phyloP scores from a whole-genome alignment of 495 filamentous ascomycete species.

The Staphylotrichum tortipilum region DNA sequence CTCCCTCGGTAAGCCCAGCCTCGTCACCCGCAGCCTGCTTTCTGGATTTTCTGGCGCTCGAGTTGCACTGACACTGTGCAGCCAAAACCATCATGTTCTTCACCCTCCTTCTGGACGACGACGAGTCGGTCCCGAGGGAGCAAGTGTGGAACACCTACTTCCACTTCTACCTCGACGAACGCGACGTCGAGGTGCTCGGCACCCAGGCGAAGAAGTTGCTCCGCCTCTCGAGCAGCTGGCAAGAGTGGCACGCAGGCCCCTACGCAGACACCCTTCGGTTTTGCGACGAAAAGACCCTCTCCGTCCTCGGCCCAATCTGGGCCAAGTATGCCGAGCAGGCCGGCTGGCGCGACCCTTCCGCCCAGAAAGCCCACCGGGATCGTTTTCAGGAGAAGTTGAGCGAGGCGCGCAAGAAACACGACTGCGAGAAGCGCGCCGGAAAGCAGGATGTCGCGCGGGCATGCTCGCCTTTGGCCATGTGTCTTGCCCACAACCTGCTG shows the following conservation, averaged over 20 bases:
- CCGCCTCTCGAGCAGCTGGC: conserved; percentile 22
- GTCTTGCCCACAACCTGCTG: conserved; percentile 15
- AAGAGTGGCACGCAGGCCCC: conserved; percentile 26
- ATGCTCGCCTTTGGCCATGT: conserved; percentile 2
- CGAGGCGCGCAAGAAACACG: background rate
- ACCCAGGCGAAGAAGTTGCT: conserved; percentile 35
- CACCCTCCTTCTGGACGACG: conserved; percentile 36
- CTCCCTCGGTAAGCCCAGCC: conserved; percentile 38
- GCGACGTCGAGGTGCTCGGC: conserved; percentile 26
- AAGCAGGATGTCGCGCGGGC: conserved; percentile 12
- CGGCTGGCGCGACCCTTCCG: background rate
- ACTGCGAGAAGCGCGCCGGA: background rate
- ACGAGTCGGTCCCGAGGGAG: conserved; percentile 10
- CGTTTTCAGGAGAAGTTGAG: background rate
- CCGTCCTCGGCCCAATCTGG: conserved; percentile 30
- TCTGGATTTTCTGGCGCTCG: too few species aligned
- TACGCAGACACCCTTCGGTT: conserved; percentile 32
- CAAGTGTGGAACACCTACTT: conserved; percentile 50
- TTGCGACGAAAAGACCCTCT: conserved; percentile 26
- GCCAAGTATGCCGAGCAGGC: conserved; percentile 14
- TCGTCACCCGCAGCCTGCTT: too few species aligned
- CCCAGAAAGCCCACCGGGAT: background rate
- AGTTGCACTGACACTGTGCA: conserved; percentile 14
- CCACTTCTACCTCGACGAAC: conserved; percentile 37
- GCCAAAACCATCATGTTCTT: conserved; percentile 47